These are phyloP conservation scores for Ophiocordyceps camponoti-rufipedis DNA, from an alignment of 2,329 filamentous ascomycete genomes.

Conservation along the genomic window DNA sequence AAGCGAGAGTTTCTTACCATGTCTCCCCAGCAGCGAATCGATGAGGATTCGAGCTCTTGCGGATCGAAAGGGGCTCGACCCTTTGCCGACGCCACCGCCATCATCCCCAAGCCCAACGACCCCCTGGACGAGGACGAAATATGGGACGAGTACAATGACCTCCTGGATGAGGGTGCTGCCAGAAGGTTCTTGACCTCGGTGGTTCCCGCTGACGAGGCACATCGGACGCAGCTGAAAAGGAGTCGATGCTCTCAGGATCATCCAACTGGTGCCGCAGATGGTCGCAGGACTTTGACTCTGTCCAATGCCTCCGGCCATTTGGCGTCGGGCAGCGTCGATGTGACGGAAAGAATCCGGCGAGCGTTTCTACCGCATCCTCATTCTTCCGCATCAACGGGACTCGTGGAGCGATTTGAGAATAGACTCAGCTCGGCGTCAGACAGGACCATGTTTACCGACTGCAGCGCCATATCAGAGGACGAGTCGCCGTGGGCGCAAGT, in stretches of 20 bases:
- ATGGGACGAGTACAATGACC: slow-evolving; percentile 87
- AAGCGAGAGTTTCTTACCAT: slow-evolving; percentile 55
- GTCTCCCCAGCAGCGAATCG: slow-evolving; percentile 53
- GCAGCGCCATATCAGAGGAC: slow-evolving; percentile 32
- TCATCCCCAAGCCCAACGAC: slow-evolving; percentile 42
- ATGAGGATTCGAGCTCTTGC: slow-evolving; percentile 37
- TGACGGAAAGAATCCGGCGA: slow-evolving; percentile 32
- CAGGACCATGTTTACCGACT: slow-evolving; percentile 21
- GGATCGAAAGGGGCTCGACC: slow-evolving; percentile 42
- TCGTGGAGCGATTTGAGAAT: slow-evolving; percentile 8
- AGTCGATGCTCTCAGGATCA: slow-evolving; percentile 15
- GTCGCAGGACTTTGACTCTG: slow-evolving; percentile 12
- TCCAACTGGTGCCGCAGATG: slow-evolving; percentile 3
- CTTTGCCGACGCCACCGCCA: slow-evolving; percentile 44
- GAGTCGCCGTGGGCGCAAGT: slow-evolving; percentile 50
- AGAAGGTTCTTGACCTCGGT: slow-evolving; percentile 31
- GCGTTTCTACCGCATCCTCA: slow-evolving; percentile 24
- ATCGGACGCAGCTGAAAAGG: slow-evolving; percentile 34
- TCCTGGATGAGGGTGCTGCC: slow-evolving; percentile 46
- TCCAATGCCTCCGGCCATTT: slow-evolving; percentile 22
- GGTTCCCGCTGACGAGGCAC: slow-evolving; percentile 36
- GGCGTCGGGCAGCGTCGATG: slow-evolving; percentile 35
- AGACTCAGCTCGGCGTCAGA: slow-evolving; percentile 13
- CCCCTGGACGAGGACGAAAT: slow-evolving; percentile 67
- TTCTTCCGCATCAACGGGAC: slow-evolving; percentile 24